A percentile compares a stretch with the other conserved stretches of the same genome.
Conservation (phyloP, 2,329 filamentous ascomycete genomes). For the Huntiella moniliformis region DNA sequence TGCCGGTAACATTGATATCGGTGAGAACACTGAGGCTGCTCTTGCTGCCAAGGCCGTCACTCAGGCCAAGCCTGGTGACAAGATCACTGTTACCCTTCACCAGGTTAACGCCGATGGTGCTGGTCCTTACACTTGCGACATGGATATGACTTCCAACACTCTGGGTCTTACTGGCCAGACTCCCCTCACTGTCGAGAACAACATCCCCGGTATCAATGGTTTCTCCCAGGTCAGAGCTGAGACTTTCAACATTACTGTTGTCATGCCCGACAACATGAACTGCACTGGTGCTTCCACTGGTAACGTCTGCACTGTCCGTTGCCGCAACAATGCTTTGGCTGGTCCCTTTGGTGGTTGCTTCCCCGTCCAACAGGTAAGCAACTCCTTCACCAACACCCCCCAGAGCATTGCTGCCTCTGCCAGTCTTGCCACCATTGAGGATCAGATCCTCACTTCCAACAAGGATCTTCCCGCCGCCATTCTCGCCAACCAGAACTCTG, state of each 20-base stretch:
- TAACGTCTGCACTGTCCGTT: constrained; percentile 38
- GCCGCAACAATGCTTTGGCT: constrained; percentile 37
- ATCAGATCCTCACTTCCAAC: constrained; percentile 32
- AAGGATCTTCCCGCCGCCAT: constrained; percentile 26
- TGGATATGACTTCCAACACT: constrained; percentile 29
- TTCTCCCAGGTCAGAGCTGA: constrained; percentile 36
- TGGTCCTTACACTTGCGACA: constrained; percentile 35
- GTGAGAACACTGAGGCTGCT: constrained; percentile 34
- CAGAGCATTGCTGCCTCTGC: constrained; percentile 27
- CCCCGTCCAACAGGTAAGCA: constrained; percentile 35
- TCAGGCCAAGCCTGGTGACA: constrained; percentile 25
- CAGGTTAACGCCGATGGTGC: constrained; percentile 36
- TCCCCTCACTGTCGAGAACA: constrained; percentile 33
- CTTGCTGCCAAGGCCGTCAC: constrained; percentile 28
- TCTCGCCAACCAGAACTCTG: constrained; percentile 25
- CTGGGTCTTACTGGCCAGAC: constrained; percentile 19
- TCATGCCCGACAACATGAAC: constrained; percentile 29
- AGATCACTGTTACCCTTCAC: constrained; percentile 29
- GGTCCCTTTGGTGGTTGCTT: constrained; percentile 41
- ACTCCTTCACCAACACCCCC: constrained; percentile 24
- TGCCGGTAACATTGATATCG: constrained; percentile 42
- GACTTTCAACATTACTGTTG: constrained; percentile 37
- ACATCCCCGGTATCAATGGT: constrained; percentile 38
- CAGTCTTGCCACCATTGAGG: constrained; percentile 24
- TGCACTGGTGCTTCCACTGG: constrained; percentile 37